These are phyloP conservation scores for Lunularia cruciata DNA, from an alignment of 225 moss, liverwort and hornwort species.

Conservation along the genomic window DNA sequence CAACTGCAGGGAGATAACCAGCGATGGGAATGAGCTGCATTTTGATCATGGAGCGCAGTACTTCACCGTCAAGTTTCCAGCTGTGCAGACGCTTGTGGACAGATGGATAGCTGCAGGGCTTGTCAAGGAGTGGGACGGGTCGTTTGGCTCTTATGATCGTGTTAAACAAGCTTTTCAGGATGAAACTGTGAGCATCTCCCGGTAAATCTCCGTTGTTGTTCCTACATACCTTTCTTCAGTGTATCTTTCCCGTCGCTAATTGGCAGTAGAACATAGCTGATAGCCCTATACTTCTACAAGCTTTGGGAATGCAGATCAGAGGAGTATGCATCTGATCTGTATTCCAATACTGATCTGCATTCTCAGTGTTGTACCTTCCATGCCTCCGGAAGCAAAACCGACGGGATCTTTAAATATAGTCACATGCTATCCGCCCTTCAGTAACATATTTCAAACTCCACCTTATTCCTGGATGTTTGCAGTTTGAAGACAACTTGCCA, in stretches of 20 bases:
- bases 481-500: slow-evolving; percentile 46
- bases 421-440: too few relatives aligned
- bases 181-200: slow-evolving; percentile 69
- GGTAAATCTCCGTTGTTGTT: slow-evolving; percentile 36
- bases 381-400: not conserved
- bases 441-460: not conserved
- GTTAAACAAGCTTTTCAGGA: slow-evolving; percentile 55
- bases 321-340: not conserved
- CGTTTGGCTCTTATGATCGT: slow-evolving; percentile 67
- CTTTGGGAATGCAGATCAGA: too few relatives aligned
- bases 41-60: slow-evolving; percentile 98
- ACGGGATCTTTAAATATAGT: too few relatives aligned
- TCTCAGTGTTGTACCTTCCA: not conserved
- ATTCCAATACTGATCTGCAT: not conserved
- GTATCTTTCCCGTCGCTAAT: not conserved
- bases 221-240: not conserved
- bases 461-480: not conserved
- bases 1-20: slow-evolving; percentile 58
- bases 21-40: slow-evolving; percentile 67
- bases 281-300: too few relatives aligned
- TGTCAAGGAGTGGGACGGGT: slow-evolving; percentile 71
- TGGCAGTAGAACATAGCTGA: too few relatives aligned
- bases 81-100: slow-evolving; percentile 76
- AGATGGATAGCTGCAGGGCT: slow-evolving; percentile 78
- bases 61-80: slow-evolving; percentile 64